These are phyloP conservation scores for Boletus insuetus DNA, from an alignment of 768 basidiomycete species.

Conservation along the genomic window DNA sequence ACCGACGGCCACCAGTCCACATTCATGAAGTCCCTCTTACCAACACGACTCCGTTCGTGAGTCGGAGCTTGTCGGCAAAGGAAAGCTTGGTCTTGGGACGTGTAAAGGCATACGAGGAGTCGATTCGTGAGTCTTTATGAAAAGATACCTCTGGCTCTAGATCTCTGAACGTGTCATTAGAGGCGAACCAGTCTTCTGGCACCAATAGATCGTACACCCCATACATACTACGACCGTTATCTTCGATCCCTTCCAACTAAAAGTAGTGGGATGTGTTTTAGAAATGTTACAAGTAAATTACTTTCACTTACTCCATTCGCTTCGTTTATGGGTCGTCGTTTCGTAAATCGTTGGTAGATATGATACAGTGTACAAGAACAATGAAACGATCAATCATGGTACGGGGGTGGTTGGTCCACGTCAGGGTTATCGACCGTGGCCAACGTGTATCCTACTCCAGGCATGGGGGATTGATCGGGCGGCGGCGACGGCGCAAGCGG, in stretches of 20 bases:
- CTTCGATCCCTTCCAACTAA: constrained; percentile 25
- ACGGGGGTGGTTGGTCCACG: constrained; percentile 22
- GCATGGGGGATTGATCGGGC: constrained; percentile 17
- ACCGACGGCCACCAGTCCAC: constrained; percentile 5
- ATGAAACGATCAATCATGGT: constrained; percentile 7
- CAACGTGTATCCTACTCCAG: constrained; percentile 24
- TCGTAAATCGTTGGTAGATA: neutral
- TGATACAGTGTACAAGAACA: constrained; percentile 3
- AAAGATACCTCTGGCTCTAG: neutral
- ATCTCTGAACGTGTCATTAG: constrained; percentile 1
- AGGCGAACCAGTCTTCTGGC: neutral
- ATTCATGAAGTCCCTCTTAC: neutral
- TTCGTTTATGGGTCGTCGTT: neutral
- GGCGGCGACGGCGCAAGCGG: neutral
- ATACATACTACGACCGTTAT: constrained; percentile 40
- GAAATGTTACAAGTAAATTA: neutral
- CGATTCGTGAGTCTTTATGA: constrained; percentile 14
- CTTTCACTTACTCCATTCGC: neutral
- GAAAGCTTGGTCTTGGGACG: constrained; percentile 32
- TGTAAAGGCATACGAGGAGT: constrained; percentile 27
- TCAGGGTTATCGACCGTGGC: constrained; percentile 5
- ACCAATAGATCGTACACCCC: constrained; percentile 17
- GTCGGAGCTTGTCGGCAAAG: constrained; percentile 4
- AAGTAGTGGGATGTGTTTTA: too few relatives aligned
- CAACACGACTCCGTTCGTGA: neutral